These are phyloP conservation scores for Taphrina communis DNA, from an alignment of 1,139 yeast genomes.

Conservation along the genomic window DNA sequence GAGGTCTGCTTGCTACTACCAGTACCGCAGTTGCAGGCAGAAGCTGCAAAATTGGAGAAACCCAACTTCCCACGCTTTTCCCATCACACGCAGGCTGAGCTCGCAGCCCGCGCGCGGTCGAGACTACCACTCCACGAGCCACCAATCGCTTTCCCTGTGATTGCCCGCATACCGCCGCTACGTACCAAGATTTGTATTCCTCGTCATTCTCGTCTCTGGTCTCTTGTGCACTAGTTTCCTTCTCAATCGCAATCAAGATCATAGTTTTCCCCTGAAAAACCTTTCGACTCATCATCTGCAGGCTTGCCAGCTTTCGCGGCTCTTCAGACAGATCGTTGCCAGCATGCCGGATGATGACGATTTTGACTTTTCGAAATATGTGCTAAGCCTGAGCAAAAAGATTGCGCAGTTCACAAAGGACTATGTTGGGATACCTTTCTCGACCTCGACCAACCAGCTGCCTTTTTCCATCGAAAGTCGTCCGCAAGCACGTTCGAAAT, in stretches of 20 bases:
- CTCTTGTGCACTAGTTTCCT: no score
- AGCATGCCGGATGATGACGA: conserved; percentile 21
- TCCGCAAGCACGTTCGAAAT: conserved; percentile 9
- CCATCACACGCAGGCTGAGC: not conserved
- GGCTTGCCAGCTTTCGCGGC: not conserved
- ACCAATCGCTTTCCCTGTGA: not conserved
- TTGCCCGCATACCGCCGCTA: no score
- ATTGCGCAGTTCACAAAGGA: conserved; percentile 35
- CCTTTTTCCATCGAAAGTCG: conserved; percentile 26
- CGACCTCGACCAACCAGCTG: conserved; percentile 14
- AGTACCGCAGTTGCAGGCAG: no score
- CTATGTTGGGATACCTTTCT: conserved; percentile 34
- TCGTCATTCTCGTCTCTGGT: no score
- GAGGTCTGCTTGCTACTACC: no score
- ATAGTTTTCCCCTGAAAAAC: no score
- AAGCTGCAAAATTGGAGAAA: not conserved
- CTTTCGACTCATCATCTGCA: no score
- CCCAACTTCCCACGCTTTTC: conserved; percentile 2
- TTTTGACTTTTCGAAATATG: conserved; percentile 23
- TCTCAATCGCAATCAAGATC: no score
- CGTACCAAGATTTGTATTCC: no score
- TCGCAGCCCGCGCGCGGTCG: not conserved
- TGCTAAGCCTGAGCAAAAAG: conserved; percentile 23
- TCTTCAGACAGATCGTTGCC: not conserved
- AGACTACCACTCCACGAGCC: conserved; percentile 4